Evolutionary conservation across 148 eudicot species (phyloP).

Genomic region (Rhododendron mucronatum): DNA sequence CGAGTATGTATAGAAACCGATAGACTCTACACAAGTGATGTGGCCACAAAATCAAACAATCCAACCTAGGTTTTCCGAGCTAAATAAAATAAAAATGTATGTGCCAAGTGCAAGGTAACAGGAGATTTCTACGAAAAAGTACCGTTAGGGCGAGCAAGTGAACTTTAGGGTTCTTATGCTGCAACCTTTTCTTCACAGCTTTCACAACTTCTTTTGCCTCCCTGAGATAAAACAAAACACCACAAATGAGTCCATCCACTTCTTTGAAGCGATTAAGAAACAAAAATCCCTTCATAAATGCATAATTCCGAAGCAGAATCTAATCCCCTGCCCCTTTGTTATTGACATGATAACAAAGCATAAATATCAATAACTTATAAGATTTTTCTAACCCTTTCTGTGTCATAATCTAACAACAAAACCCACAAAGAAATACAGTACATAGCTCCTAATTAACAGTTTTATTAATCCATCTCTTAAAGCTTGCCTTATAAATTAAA

Average conservation of each 20-base stretch:
- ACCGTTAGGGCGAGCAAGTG: constrained; percentile 93
- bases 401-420: not conserved
- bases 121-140: constrained; percentile 10
- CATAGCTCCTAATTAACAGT: not conserved
- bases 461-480: not conserved
- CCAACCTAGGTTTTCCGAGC: not conserved
- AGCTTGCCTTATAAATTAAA: not conserved
- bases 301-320: not conserved
- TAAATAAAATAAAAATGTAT: not conserved
- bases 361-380: not conserved
- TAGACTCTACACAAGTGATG: not conserved
- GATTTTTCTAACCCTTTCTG: not conserved
- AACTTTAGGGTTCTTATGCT: constrained; percentile 81
- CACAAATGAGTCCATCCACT: not conserved
- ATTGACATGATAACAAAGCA: not conserved
- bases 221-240: constrained; percentile 35
- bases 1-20: not conserved
- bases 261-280: not conserved
- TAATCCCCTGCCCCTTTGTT: not conserved
- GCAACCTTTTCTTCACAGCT: constrained; percentile 82
- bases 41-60: not conserved
- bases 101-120: not conserved
- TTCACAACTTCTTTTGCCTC: constrained; percentile 83
- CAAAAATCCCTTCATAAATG: not conserved
- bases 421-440: not conserved